phyloP scores from a whole-genome alignment of 306 rosid genomes.

The Vigna hirtella region DNA sequence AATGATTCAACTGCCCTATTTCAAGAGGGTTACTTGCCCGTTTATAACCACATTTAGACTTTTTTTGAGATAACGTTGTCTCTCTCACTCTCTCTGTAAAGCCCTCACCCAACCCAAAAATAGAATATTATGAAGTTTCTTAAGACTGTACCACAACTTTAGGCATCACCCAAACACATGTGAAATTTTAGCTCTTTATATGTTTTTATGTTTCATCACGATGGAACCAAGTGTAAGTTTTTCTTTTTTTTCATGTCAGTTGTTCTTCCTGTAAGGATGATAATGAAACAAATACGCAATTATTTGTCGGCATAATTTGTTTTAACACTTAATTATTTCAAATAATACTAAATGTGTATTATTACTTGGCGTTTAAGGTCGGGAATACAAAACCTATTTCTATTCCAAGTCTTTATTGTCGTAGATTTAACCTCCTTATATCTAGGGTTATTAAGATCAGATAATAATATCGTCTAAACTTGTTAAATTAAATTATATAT shows the following conservation, averaged over 20 bases:
- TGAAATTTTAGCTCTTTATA: conserved; percentile 7
- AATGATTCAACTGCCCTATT: not conserved
- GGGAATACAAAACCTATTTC: too few species aligned
- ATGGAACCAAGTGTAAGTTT: not conserved
- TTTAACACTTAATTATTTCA: too few species aligned
- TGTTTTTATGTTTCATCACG: not conserved
- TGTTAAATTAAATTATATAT: too few species aligned
- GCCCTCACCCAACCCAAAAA: not conserved
- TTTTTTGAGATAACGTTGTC: not conserved
- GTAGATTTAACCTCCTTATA: too few species aligned
- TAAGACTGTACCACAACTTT: not conserved
- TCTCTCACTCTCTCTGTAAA: not conserved
- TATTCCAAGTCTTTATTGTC: too few species aligned
- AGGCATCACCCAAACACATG: conserved; percentile 1
- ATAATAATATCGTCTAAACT: too few species aligned
- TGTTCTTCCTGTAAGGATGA: not conserved
- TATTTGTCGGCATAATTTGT: too few species aligned
- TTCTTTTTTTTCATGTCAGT: not conserved
- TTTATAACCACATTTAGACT: not conserved
- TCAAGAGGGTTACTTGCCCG: not conserved
- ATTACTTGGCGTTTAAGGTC: too few species aligned
- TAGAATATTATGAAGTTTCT: not conserved
- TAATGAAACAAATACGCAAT: too few species aligned
- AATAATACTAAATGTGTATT: too few species aligned
- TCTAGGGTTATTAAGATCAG: too few species aligned